phyloP scores from a whole-genome alignment of 1,284 basidiomycete genomes.

The Ceratobasidium sp. region DNA sequence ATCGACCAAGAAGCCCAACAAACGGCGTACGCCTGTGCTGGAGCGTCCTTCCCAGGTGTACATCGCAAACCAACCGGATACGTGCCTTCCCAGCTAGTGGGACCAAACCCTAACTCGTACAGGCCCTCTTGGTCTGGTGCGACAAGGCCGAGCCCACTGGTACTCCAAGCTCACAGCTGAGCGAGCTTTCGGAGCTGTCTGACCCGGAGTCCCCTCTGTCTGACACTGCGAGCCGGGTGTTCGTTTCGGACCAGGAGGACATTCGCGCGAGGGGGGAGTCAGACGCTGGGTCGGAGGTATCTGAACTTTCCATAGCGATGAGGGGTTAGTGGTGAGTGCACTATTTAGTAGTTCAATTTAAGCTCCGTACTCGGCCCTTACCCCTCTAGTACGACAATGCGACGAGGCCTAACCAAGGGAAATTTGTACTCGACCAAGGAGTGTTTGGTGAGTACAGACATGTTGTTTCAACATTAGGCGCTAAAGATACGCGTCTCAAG shows the following conservation, averaged over 20 bases:
- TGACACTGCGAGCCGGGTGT: neutral
- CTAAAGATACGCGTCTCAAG: conserved; percentile 96
- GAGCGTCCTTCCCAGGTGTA: conserved; percentile 70
- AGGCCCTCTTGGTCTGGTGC: conserved; percentile 86
- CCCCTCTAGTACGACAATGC: conserved; percentile 87
- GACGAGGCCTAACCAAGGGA: conserved; percentile 97
- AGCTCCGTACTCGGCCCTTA: conserved; percentile 6
- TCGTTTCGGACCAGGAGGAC: conserved; percentile 61
- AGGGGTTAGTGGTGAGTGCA: conserved; percentile 83
- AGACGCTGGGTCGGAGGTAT: conserved; percentile 15
- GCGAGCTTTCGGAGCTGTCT: conserved; percentile 19
- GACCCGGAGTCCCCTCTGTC: conserved; percentile 27
- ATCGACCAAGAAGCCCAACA: conserved; percentile 65
- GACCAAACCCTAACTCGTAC: conserved; percentile 91
- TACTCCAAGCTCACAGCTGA: conserved; percentile 22
- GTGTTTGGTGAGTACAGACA: conserved; percentile 77
- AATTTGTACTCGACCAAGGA: conserved; percentile 96
- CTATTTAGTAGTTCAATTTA: conserved; percentile 18
- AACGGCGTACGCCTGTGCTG: conserved; percentile 69
- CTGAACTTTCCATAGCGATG: conserved; percentile 81
- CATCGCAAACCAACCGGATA: conserved; percentile 71
- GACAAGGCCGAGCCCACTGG: conserved; percentile 36
- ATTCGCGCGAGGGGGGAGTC: neutral
- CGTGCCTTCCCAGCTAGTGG: conserved; percentile 82
- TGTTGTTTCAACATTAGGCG: conserved; percentile 68